phyloP scores from a whole-genome alignment of 148 eudicot genomes.

The Cornus controversa region DNA sequence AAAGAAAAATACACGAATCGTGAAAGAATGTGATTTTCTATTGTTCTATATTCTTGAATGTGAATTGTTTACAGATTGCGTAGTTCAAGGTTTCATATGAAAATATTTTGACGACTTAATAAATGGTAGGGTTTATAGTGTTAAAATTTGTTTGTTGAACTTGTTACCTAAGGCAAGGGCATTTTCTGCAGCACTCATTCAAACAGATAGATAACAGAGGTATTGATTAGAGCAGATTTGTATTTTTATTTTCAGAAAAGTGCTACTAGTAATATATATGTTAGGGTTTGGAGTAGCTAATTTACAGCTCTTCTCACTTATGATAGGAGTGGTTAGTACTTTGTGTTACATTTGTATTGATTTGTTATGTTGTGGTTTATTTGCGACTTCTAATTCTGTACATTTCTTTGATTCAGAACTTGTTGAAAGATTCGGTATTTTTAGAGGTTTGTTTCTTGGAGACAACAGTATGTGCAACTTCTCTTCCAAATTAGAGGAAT shows the following conservation, averaged over 20 bases:
- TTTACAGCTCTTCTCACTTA: too few species aligned
- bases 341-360: too few species aligned
- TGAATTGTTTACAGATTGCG: not conserved
- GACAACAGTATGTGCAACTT: slow-evolving; percentile 44
- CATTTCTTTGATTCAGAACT: slow-evolving; percentile 24
- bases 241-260: not conserved
- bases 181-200: not conserved
- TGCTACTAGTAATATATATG: not conserved
- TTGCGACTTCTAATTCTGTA: slow-evolving; percentile 6
- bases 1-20: too few species aligned
- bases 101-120: not conserved
- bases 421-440: slow-evolving; percentile 16
- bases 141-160: not conserved
- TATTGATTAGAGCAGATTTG: not conserved
- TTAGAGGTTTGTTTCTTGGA: slow-evolving; percentile 24
- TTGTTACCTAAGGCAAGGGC: not conserved
- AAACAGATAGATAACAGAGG: not conserved
- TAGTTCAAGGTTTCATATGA: not conserved
- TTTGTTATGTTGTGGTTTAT: not conserved
- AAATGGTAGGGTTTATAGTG: not conserved
- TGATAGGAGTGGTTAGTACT: too few species aligned
- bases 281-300: not conserved
- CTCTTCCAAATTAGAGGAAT: slow-evolving; percentile 26
- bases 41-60: not conserved
- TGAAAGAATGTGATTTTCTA: not conserved